Evolutionary conservation across 2,329 filamentous ascomycete genomes (phyloP), one percentile per base, ranked within the genome.

Genomic region (Fusarium lateritium): DNA sequence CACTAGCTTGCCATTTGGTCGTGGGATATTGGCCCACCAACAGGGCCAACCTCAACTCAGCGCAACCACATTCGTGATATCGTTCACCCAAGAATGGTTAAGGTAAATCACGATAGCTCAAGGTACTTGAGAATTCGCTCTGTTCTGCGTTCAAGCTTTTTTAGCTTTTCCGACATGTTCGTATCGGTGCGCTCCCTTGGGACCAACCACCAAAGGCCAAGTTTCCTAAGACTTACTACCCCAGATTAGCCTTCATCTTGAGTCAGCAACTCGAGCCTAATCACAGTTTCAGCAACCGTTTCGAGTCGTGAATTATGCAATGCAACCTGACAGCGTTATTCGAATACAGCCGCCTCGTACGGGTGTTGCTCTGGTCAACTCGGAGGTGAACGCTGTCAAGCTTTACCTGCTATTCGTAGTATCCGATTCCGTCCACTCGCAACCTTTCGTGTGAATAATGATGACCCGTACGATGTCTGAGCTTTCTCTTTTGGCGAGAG

Each of bases 251-350:
- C 33, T 19, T 15, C 38, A 15, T 28, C 21, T 44, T 34, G 55
- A 65, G 45, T 64, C 58, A 58, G 63, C 26, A 43, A 36, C 24
- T 53, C 14, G n/a, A 31, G 38, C 33, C 43, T 33, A 31, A 21
- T 43, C 36, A 34, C 24, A 39, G 9, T 21, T 64, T 38, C 21
- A 33, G 33, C 19, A 38, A 14, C 21, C 14, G 17, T 34, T 28
- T 34, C 34, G 65, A 59, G 52, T 67, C 64, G 44, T 65, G 34
- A 21, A n/a, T 42, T 36, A 36, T 36, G 34, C 24, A n/a, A 17
- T 34, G 34, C 15, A 28, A 28, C 17, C 21, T 31, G 22, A 24
- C 7, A 24, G 11, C 10, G 21, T 53, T n/a, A 31, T 22, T 44
- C 24, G 31, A 31, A 31, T 7, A 24, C 24, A 7, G 24, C 24